A percentile compares a stretch with the other conserved stretches of the same genome.
These are phyloP conservation scores for Pythium apleroticum DNA, from an alignment of 352 stramenopile species.

Conservation along the genomic window DNA sequence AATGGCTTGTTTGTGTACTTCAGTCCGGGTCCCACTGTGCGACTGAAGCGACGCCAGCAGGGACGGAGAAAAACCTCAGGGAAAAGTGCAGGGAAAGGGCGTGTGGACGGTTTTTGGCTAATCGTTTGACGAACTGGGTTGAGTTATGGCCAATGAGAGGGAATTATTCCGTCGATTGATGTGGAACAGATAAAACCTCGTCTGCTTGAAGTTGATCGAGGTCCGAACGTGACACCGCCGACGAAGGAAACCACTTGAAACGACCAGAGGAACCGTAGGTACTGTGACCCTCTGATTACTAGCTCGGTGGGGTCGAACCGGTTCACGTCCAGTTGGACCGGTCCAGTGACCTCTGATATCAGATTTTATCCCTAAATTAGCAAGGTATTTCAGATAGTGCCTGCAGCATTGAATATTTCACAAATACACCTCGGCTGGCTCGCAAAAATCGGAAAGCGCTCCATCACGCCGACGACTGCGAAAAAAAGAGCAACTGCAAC, in stretches of 20 bases:
- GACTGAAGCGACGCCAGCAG: conserved; percentile 19
- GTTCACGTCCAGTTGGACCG: background rate
- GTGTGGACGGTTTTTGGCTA: background rate
- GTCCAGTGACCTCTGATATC: background rate
- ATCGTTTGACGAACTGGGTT: background rate
- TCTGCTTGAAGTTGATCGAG: conserved; percentile 55
- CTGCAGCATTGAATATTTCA: conserved; percentile 29
- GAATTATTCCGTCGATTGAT: background rate
- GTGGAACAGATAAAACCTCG: conserved; percentile 22
- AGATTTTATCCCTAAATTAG: too few species aligned
- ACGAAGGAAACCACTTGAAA: conserved; percentile 46
- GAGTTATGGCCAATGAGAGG: conserved; percentile 16
- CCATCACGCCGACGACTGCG: background rate
- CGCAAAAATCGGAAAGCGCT: conserved; percentile 23
- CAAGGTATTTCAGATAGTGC: background rate
- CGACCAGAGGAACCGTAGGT: conserved; percentile 16
- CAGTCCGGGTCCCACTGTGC: conserved; percentile 5
- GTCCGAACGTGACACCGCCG: conserved; percentile 51
- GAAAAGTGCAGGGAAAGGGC: background rate
- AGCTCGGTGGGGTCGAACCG: background rate
- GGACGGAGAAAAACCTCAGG: conserved; percentile 20
- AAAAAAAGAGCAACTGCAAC: conserved; percentile 9
- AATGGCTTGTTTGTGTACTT: conserved; percentile 6
- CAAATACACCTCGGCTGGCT: conserved; percentile 12
- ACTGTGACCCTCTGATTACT: background rate